A percentile compares a stretch with the other conserved stretches of the same genome.
Evolutionary conservation across 768 basidiomycete genomes (phyloP).

Genomic region (Pisolithus orientalis): DNA sequence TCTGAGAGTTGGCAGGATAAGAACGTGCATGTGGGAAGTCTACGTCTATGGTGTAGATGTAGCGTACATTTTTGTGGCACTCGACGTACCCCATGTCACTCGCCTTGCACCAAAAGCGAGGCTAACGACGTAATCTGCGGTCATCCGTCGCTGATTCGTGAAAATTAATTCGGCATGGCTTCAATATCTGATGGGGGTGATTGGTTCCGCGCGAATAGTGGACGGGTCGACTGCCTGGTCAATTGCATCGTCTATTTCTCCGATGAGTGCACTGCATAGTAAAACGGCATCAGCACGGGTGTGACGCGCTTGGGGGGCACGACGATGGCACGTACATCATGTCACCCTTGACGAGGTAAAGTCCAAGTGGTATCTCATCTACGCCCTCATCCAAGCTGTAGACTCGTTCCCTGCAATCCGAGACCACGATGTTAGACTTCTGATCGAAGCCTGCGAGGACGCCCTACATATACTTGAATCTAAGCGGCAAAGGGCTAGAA

Average conservation of each 20-base stretch:
- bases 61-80: neutral
- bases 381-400: constrained; percentile 89
- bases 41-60: constrained; percentile 2
- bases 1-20: neutral
- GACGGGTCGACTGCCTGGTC: constrained; percentile 72
- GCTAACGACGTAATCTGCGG: neutral
- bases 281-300: constrained; percentile 1
- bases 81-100: neutral
- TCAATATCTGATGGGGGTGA: constrained; percentile 76
- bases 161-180: neutral
- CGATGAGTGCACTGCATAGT: constrained; percentile 58
- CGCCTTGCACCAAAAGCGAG: neutral
- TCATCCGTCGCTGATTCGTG: neutral
- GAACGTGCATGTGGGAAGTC: neutral
- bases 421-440: constrained; percentile 92
- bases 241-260: constrained; percentile 78
- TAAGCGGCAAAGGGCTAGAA: neutral
- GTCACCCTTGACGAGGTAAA: constrained; percentile 97
- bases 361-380: constrained; percentile 88
- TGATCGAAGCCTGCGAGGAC: constrained; percentile 90
- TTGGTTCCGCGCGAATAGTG: constrained; percentile 80
- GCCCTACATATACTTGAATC: constrained; percentile 53
- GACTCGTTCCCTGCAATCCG: constrained; percentile 89
- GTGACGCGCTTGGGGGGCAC: neutral
- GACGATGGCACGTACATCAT: constrained; percentile 71